Evolutionary conservation across 257 asterid species (phyloP).

Genomic region (Fraxinus anomala): DNA sequence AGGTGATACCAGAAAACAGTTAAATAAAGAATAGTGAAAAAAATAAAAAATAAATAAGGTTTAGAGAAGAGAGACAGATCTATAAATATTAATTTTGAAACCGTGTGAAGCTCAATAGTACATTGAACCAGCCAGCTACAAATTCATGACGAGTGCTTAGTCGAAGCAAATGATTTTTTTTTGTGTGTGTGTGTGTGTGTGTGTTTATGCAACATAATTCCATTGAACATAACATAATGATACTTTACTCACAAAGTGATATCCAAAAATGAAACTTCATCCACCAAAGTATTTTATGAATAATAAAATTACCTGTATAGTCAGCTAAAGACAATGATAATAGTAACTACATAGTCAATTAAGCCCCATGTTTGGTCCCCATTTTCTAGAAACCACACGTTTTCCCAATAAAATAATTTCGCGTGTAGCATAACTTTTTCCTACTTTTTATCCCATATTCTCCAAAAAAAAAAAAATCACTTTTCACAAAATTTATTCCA

Average conservation of each 20-base stretch:
- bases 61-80: neutral
- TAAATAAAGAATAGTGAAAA: neutral
- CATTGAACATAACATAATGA: neutral
- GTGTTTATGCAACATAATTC: neutral
- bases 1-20: slow-evolving; percentile 6
- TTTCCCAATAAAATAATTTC: too few relatives aligned
- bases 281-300: neutral
- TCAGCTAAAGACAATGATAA: neutral
- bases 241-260: too few relatives aligned
- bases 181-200: neutral
- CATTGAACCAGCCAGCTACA: slow-evolving; percentile 3
- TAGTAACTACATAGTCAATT: neutral
- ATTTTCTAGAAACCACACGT: too few relatives aligned
- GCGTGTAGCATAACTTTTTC: too few relatives aligned
- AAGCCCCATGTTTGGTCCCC: too few relatives aligned
- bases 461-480: too few relatives aligned
- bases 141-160: neutral
- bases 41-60: too few relatives aligned
- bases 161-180: neutral
- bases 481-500: too few relatives aligned
- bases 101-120: neutral
- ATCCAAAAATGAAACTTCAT: too few relatives aligned
- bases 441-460: too few relatives aligned
- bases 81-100: neutral
- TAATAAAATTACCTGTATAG: neutral